Conservation (phyloP, 441 rosid species). For the Jatropha podagrica region DNA sequence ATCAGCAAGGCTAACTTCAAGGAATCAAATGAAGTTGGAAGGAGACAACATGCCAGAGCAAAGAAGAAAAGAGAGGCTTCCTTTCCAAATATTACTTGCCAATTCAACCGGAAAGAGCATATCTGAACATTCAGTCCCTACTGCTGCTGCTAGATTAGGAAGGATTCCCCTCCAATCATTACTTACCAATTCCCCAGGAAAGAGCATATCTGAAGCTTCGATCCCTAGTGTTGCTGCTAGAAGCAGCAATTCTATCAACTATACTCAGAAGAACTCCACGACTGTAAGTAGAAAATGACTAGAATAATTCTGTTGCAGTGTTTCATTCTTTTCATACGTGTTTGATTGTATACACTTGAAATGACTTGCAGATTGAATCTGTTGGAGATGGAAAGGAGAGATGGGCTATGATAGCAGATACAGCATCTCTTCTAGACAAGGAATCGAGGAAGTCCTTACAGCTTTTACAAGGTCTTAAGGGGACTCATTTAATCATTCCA, state of each 20-base stretch:
- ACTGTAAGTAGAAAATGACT: constrained; percentile 33
- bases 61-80: constrained; percentile 44
- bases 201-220: constrained; percentile 34
- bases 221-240: constrained; percentile 29
- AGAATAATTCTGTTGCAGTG: not conserved
- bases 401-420: constrained; percentile 79
- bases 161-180: constrained; percentile 59
- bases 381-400: constrained; percentile 42
- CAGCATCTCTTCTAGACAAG: constrained; percentile 59
- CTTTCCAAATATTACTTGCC: constrained; percentile 49
- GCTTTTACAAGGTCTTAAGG: constrained; percentile 80
- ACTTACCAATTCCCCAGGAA: constrained; percentile 31
- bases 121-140: constrained; percentile 30
- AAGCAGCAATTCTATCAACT: constrained; percentile 30
- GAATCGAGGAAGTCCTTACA: constrained; percentile 64
- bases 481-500: constrained; percentile 71
- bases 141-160: constrained; percentile 35
- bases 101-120: constrained; percentile 32
- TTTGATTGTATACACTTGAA: not conserved
- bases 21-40: constrained; percentile 35
- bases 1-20: constrained; percentile 22
- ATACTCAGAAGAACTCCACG: constrained; percentile 30
- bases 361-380: constrained; percentile 40
- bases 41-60: constrained; percentile 29
- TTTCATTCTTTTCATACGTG: not conserved